Conservation (phyloP, 345 rosid species). For the Gynandropsis gynandra region DNA sequence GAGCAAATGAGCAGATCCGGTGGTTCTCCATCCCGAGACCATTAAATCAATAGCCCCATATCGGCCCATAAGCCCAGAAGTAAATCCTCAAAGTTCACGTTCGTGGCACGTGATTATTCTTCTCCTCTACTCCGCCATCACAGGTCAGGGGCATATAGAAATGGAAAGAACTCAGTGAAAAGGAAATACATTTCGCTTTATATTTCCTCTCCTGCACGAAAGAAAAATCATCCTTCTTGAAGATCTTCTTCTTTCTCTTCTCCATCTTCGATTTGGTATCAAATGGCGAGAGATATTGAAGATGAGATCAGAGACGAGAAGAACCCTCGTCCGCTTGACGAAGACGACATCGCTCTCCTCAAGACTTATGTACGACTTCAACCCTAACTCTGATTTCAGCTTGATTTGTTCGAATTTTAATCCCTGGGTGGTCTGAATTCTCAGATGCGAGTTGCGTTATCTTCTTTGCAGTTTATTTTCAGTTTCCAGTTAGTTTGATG, state of each 20-base stretch:
- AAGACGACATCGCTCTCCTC: slow-evolving; percentile 91
- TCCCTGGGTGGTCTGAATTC: background rate
- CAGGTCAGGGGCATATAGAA: too few relatives aligned
- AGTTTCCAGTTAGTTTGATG: background rate
- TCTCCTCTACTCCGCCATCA: too few relatives aligned
- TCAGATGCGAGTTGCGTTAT: slow-evolving; percentile 4
- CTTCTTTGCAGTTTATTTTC: background rate
- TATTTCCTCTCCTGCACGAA: slow-evolving; percentile 25
- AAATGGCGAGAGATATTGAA: slow-evolving; percentile 40
- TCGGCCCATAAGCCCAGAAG: too few relatives aligned
- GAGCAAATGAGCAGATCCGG: too few relatives aligned
- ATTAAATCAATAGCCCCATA: too few relatives aligned
- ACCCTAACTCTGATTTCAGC: slow-evolving; percentile 6
- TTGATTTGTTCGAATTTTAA: background rate
- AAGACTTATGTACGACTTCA: slow-evolving; percentile 60
- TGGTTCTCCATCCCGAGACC: too few relatives aligned
- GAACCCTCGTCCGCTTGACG: slow-evolving; percentile 89
- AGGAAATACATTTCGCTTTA: background rate
- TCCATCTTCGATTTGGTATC: slow-evolving; percentile 2
- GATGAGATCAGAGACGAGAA: slow-evolving; percentile 80
- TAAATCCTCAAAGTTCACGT: too few relatives aligned
- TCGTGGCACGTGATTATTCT: too few relatives aligned
- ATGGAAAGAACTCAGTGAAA: too few relatives aligned
- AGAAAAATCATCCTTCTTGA: slow-evolving; percentile 2
- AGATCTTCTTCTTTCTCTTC: too few relatives aligned